Evolutionary conservation across 805 yeast species (phyloP), one percentile per base, ranked within the genome.

Genomic region (Clavispora carvajalis): DNA sequence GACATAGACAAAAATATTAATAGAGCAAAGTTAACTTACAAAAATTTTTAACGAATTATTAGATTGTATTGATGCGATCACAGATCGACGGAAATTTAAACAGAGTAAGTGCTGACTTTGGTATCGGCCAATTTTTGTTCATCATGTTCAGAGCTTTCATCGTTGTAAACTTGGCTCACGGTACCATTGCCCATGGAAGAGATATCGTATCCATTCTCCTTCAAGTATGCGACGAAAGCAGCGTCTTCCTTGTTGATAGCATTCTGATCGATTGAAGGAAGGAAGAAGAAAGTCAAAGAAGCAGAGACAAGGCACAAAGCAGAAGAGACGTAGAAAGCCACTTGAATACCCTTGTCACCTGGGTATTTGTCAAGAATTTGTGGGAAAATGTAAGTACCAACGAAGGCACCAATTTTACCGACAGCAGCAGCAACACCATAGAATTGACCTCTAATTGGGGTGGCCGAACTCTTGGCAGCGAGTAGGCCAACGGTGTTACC

Each of bases 361-460:
- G 58, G 62, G 29, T 73, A 71, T 48, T 77, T 69, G 39, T 62
- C 69, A 48, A 82, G 80, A 55, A 90, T 82, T 36, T 79, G 76
- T 33, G 96, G 96, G 77, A 91, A 91, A 23, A 84, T 82, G 57
- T 82, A 88, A 34, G 93, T 82, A 41, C 96, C 96, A 22, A 82
- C 85, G 58, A 90, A 89, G 1, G 96, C 97, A 58, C 97, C 97
- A 44, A 87, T 69, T 62, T 90, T 90, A 56, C 96, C 97, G 39
- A 81, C 53, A 19, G 96, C 96, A 41, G 97, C 96, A 33, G 95
- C 91, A 52, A 88, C 72, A 54, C 93, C 93, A 58, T 90, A 90
- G 65, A 84, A 86, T 54, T 85, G 85, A 43, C 96, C 97, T 68
- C 97, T 81, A 41, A 89, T 76, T 17, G 95, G 81, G 8, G 96